Base-by-base conservation (phyloP, 1,284 basidiomycete genomes). In the Binderoboletus segoi region DNA sequence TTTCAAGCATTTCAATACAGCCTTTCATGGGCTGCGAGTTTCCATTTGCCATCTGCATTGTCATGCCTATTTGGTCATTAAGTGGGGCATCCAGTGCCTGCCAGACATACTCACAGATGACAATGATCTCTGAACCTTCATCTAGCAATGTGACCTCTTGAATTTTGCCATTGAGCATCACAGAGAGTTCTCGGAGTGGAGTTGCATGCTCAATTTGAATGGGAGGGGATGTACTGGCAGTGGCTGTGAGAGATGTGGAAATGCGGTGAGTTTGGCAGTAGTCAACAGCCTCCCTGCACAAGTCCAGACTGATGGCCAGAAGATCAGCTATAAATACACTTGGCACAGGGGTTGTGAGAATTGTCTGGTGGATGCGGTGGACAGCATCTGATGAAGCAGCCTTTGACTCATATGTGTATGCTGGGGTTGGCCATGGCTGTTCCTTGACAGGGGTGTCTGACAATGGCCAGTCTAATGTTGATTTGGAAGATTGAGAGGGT, bases 31-130 rank as follows among this genome's bases (percentile, higher is more conserved):
- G 42, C 46, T 64, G 64, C 1, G 20, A 51, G 0, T 41, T 41
- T 8, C 56, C 42, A 45, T 68, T 67, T 1, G 65, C 62, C 2
- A 58, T 63, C 23, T 69, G 60, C 62, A 70, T 69, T 1, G 11
- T 43, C 40, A 61, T 58, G 5, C 23, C 23, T 10, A 23, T 23
- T 12, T 15, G 41, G 5, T 3, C 5, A 15, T 24, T 42, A 6
- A 55, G 21, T 1, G 28, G 37, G 2, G 24, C 2, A 15, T n/a
- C 1, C 6, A 33, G 18, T 1, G 40, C 15, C 1, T 8, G 0
- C 54, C 54, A 57, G 0, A 54, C 15, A 16, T 62, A 56, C 18
- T 57, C 37, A 1, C 23, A 10, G 10, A 58, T 53, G 1, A 62
- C 23, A 2, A 61, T 41, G 1, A 61, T 58, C 10, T 61, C 53